Conservation (phyloP, 495 filamentous ascomycete genomes). For the Hypomontagnella submonticulosa region DNA sequence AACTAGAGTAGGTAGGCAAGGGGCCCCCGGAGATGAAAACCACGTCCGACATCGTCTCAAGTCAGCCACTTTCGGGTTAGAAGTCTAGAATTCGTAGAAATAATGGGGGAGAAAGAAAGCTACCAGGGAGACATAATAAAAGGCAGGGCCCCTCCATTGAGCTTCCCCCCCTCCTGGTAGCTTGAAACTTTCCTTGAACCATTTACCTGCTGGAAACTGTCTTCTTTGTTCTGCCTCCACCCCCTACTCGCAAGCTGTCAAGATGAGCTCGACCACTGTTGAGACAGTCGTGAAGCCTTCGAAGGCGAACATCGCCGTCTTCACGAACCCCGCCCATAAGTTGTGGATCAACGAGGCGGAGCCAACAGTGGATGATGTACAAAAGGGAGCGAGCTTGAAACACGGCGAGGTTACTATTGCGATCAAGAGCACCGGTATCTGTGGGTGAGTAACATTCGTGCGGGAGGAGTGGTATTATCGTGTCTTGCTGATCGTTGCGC, state of each 20-base stretch:
- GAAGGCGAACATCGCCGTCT: slow-evolving; percentile 94
- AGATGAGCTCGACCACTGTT: slow-evolving; percentile 45
- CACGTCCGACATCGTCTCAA: slow-evolving; percentile 40
- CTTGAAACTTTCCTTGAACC: slow-evolving; percentile 26
- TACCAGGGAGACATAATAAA: slow-evolving; percentile 31
- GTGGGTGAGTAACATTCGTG: slow-evolving; percentile 69
- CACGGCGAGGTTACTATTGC: slow-evolving; percentile 84
- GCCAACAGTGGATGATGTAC: slow-evolving; percentile 79
- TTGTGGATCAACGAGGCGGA: slow-evolving; percentile 85
- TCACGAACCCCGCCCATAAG: slow-evolving; percentile 91
- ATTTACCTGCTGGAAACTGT: slow-evolving; percentile 1
- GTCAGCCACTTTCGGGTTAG: slow-evolving; percentile 27
- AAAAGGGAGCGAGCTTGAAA: slow-evolving; percentile 74
- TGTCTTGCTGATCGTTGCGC: slow-evolving; percentile 37
- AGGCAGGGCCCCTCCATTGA: slow-evolving; percentile 29
- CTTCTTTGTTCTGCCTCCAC: slow-evolving; percentile 3
- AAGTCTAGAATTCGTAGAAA: slow-evolving; percentile 32
- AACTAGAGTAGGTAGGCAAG: slow-evolving; percentile 20
- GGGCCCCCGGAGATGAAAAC: slow-evolving; percentile 15
- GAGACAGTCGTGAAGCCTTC: slow-evolving; percentile 48
- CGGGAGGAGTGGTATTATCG: slow-evolving; percentile 24
- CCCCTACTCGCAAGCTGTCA: slow-evolving; percentile 11
- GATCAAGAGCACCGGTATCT: slow-evolving; percentile 92
- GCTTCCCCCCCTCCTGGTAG: slow-evolving; percentile 18
- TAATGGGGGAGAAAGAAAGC: slow-evolving; percentile 25